Evolutionary conservation across 2,329 filamentous ascomycete species (phyloP).

Genomic region (Fusarium subtropicale): DNA sequence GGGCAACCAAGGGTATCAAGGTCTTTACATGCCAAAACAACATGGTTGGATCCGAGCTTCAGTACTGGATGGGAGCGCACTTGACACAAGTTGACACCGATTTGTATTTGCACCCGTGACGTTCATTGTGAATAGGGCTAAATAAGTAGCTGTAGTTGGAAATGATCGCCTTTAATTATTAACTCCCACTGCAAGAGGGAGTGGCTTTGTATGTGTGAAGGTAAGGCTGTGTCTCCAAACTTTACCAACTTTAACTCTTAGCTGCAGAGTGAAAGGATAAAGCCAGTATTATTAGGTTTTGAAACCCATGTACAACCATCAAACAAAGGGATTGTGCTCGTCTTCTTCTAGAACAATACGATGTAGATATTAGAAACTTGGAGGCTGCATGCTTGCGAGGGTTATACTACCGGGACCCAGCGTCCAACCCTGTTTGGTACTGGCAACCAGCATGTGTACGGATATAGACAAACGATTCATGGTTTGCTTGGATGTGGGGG

Average conservation of each 20-base stretch:
- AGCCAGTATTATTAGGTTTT: too few species aligned
- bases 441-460: neutral
- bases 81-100: neutral
- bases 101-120: neutral
- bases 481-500: slow-evolving; percentile 3
- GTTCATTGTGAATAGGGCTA: neutral
- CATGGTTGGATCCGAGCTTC: neutral
- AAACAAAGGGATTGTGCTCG: neutral
- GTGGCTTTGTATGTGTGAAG: neutral
- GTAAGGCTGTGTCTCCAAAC: too few species aligned
- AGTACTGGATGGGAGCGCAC: neutral
- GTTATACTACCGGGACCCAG: neutral
- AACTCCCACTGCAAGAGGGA: neutral
- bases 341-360: neutral
- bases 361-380: neutral
- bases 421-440: slow-evolving; percentile 8
- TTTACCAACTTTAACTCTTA: too few species aligned
- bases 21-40: neutral
- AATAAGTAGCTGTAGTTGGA: neutral
- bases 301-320: too few species aligned
- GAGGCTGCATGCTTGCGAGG: neutral
- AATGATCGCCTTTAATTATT: neutral
- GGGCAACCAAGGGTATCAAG: neutral
- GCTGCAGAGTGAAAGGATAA: too few species aligned
- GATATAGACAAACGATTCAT: neutral